These are phyloP conservation scores for Violaceomyces palustris DNA, from an alignment of 1,284 basidiomycete species.

Conservation along the genomic window DNA sequence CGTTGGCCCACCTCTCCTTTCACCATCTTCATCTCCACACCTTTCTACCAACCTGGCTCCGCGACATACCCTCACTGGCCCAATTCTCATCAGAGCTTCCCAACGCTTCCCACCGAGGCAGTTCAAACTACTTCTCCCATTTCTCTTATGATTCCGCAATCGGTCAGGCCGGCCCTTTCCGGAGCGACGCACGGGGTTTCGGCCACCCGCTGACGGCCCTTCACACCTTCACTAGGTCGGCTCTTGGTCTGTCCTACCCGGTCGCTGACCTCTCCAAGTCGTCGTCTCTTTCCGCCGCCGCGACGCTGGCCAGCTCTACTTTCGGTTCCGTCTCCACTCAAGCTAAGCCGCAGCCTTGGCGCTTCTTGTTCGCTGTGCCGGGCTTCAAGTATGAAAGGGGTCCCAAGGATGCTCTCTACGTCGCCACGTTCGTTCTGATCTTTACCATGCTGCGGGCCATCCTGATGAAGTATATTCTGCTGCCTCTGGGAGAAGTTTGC, in stretches of 20 bases:
- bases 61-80: constrained; percentile 24
- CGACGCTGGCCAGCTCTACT: not conserved
- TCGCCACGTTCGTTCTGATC: constrained; percentile 37
- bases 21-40: constrained; percentile 36
- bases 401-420: constrained; percentile 36
- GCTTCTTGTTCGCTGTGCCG: constrained; percentile 17
- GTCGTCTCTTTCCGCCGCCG: constrained; percentile 14
- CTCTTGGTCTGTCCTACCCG: constrained; percentile 35
- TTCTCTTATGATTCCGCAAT: constrained; percentile 6
- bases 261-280: constrained; percentile 16
- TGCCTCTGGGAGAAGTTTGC: constrained; percentile 27
- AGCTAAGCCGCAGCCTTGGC: constrained; percentile 14
- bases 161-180: constrained; percentile 28
- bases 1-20: constrained; percentile 29
- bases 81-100: constrained; percentile 36
- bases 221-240: constrained; percentile 38
- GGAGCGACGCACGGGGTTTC: constrained; percentile 40
- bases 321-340: constrained; percentile 1
- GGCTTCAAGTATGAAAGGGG: constrained; percentile 30
- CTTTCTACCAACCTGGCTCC: constrained; percentile 35
- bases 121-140: constrained; percentile 10
- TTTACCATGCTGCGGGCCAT: constrained; percentile 35
- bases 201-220: constrained; percentile 42
- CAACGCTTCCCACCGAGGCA: constrained; percentile 29
- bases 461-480: constrained; percentile 33